Conservation (phyloP, 306 rosid species). For the Glycine soja region DNA sequence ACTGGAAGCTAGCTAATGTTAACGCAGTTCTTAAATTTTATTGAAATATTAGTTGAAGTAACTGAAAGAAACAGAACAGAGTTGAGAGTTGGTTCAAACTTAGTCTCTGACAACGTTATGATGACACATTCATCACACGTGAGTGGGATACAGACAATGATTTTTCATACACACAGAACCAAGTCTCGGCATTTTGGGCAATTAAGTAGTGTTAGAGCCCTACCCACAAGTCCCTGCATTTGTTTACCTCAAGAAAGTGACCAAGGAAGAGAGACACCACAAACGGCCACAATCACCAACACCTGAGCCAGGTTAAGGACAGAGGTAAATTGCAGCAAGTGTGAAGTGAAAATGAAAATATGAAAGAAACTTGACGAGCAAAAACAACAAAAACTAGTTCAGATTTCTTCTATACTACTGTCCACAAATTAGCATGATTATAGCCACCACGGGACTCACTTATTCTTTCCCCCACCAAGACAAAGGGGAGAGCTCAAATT, state of each 20-base stretch:
- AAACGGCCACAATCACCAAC: background rate
- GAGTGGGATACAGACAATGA: background rate
- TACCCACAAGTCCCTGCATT: background rate
- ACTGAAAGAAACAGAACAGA: background rate
- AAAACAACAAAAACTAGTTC: constrained; percentile 30
- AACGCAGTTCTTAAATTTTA: too few relatives aligned
- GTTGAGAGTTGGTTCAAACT: background rate
- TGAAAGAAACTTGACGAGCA: constrained; percentile 32
- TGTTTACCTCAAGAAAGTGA: constrained; percentile 6
- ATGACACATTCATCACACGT: background rate
- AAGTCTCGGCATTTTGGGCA: background rate
- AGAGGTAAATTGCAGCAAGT: constrained; percentile 11
- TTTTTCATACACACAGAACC: background rate
- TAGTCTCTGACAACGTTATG: background rate
- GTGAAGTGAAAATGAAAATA: background rate
- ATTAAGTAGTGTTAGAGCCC: background rate
- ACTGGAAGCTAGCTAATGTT: too few relatives aligned
- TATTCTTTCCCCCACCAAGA: background rate
- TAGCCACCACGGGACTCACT: background rate
- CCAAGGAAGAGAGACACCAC: background rate
- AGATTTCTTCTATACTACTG: background rate
- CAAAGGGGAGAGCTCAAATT: too few relatives aligned
- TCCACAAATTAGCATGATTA: background rate
- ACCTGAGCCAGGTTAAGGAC: constrained; percentile 34
- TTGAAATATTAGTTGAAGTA: background rate